These are phyloP conservation scores for Hypoxylon sp. DNA, from an alignment of 2,329 filamentous ascomycete species.

Conservation along the genomic window DNA sequence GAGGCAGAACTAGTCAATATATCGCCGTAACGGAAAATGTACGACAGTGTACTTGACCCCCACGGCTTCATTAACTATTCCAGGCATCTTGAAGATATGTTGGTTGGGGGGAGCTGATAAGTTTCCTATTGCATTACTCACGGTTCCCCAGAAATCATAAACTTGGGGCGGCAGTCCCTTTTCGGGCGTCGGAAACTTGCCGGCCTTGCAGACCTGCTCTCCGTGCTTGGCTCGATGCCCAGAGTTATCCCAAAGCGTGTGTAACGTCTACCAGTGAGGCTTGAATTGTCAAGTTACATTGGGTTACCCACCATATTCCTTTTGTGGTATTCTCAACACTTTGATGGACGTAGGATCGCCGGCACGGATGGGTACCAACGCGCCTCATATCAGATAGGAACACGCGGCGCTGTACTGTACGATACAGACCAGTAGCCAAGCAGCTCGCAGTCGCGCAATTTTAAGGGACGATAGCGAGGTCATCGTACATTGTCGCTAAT, in stretches of 20 bases:
- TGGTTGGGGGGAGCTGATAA: slow-evolving; percentile 19
- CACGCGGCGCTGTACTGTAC: slow-evolving; percentile 19
- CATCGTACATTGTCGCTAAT: slow-evolving; percentile 41
- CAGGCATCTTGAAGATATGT: slow-evolving; percentile 16
- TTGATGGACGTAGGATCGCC: slow-evolving; percentile 13
- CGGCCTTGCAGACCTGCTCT: slow-evolving; percentile 28
- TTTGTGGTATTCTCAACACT: slow-evolving; percentile 18
- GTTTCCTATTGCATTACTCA: slow-evolving; percentile 16
- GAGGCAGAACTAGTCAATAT: slow-evolving; percentile 22
- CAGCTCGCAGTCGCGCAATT: slow-evolving; percentile 11
- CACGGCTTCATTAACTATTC: slow-evolving; percentile 37
- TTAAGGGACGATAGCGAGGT: slow-evolving; percentile 24
- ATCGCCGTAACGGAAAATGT: slow-evolving; percentile 12
- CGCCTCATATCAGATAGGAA: slow-evolving; percentile 18
- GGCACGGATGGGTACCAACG: slow-evolving; percentile 20
- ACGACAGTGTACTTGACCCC: slow-evolving; percentile 37
- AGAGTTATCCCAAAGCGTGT: slow-evolving; percentile 24
- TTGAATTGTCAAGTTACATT: slow-evolving; percentile 29
- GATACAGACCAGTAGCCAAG: slow-evolving; percentile 1
- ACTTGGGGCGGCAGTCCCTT: slow-evolving; percentile 29
- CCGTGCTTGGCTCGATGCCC: slow-evolving; percentile 26
- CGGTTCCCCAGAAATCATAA: slow-evolving; percentile 38
- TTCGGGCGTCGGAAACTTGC: slow-evolving; percentile 37
- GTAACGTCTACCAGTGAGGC: slow-evolving; percentile 34
- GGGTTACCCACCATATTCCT: slow-evolving; percentile 15